Base-by-base conservation (phyloP, 768 basidiomycete species). In the Leccinum rimulosum region DNA sequence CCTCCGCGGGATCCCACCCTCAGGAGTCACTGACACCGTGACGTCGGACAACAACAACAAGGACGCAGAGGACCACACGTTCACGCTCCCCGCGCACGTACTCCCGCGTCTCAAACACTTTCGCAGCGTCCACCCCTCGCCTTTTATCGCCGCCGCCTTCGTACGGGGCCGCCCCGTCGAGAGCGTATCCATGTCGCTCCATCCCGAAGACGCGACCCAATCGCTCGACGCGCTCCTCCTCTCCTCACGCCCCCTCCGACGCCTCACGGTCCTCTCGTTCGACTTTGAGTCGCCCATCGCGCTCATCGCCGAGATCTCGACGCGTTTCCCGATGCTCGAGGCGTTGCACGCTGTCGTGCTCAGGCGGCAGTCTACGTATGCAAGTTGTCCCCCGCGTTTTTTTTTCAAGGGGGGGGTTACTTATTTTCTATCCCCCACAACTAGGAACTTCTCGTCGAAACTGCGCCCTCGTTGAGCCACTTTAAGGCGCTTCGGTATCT, bases 311-410 rank as follows among this genome's bases (percentile, higher is more conserved):
- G 79, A 82, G 52, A 74, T 88, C 4, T 76, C 82, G 10, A 59
- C 64, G 48, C 76, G 82, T 5, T 73, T 86, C 5, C 78, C 80
- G 0, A 54, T 74, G 35, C 71, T 88, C 51, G 84, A 88, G 66
- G 84, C 85, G 1, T 68, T 88, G 31, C 85, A 87, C 64, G 72
- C 87, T 31, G 84, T 88, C 10, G 76, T 85, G 50, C 72, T 86
- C 22, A 74, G 81, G 61, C 76, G 80, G 3, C 76, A 79, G 14
- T 81, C 81, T 55, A 77, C 75, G 3, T 72, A 77, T 50, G 84
- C 79, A 63, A 64, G 12, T 35, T 14, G 15, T 22, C 22, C 22
- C 22, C 22, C 22, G 22, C 22, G 22, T 22, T 22, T 22, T 22
- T 22, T 22, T 22, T 22, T 22, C 22, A n/a, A n/a, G 3, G 25